A percentile compares a stretch with the other conserved stretches of the same genome.
These are phyloP conservation scores for Paramecium pentaurelia DNA, from an alignment of 73 alveolate genomes.

Conservation along the genomic window DNA sequence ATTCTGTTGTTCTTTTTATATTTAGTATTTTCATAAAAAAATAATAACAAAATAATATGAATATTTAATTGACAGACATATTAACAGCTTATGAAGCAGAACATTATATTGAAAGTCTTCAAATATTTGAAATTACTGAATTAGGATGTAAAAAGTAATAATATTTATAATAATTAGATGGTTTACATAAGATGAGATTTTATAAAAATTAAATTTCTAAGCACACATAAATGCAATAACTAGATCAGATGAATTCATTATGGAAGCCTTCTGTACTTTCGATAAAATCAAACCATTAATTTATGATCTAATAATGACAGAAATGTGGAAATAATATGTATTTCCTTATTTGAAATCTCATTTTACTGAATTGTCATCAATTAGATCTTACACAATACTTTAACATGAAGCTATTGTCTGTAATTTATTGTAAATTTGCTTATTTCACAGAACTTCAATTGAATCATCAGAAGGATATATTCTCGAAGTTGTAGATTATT, in stretches of 20 bases:
- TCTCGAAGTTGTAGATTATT: conserved; percentile 96
- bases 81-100: conserved; percentile 89
- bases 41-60: neutral
- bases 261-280: conserved; percentile 85
- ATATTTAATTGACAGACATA: conserved; percentile 59
- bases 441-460: conserved; percentile 97
- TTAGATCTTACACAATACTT: conserved; percentile 67
- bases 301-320: conserved; percentile 83
- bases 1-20: neutral
- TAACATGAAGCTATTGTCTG: conserved; percentile 95
- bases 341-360: conserved; percentile 66
- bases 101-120: conserved; percentile 72
- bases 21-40: neutral
- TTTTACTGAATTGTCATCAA: conserved; percentile 63
- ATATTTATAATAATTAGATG: conserved; percentile 48
- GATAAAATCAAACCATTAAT: conserved; percentile 86
- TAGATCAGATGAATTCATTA: conserved; percentile 86
- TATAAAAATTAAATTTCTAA: conserved; percentile 72
- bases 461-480: conserved; percentile 96
- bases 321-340: conserved; percentile 82
- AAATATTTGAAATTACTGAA: conserved; percentile 61
- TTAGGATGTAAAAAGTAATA: conserved; percentile 66
- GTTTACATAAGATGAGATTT: conserved; percentile 76
- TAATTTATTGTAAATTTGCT: conserved; percentile 92
- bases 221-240: conserved; percentile 82